Conservation (phyloP, 208 protist genomes). For the Acanthamoeba royreba region DNA sequence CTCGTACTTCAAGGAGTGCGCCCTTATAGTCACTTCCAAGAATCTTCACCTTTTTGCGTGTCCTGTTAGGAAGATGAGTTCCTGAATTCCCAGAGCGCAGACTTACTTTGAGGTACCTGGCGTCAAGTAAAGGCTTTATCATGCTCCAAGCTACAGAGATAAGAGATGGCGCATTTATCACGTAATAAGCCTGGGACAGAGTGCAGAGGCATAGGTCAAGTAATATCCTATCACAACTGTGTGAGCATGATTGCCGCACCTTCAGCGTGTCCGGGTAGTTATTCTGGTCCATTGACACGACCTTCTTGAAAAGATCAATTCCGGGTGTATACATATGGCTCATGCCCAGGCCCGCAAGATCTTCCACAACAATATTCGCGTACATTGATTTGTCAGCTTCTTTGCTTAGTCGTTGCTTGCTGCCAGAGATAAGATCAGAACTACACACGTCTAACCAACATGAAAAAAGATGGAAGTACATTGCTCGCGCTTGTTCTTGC, state of each 20-base stretch:
- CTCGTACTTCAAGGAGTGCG: not conserved
- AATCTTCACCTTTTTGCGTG: constrained; percentile 21
- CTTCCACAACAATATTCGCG: constrained; percentile 29
- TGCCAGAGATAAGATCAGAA: not conserved
- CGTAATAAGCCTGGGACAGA: not conserved
- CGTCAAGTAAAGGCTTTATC: constrained; percentile 6
- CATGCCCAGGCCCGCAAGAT: constrained; percentile 11
- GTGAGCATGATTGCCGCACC: not conserved
- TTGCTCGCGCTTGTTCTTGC: not conserved
- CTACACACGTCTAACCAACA: not conserved
- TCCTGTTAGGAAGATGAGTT: not conserved
- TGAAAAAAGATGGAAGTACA: not conserved
- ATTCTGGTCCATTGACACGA: constrained; percentile 7
- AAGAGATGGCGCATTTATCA: not conserved
- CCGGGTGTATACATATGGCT: constrained; percentile 38
- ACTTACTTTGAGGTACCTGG: not conserved
- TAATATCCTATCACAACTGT: no score
- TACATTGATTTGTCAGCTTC: constrained; percentile 13
- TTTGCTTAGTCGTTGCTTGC: not conserved
- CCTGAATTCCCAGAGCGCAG: not conserved
- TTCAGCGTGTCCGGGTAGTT: constrained; percentile 40
- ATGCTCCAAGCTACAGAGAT: not conserved
- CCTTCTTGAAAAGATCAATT: constrained; percentile 13
- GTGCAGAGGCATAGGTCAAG: not conserved
- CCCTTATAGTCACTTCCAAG: not conserved